Conservation (phyloP, 169 alveolate species). For the Eimeria necatrix region DNA sequence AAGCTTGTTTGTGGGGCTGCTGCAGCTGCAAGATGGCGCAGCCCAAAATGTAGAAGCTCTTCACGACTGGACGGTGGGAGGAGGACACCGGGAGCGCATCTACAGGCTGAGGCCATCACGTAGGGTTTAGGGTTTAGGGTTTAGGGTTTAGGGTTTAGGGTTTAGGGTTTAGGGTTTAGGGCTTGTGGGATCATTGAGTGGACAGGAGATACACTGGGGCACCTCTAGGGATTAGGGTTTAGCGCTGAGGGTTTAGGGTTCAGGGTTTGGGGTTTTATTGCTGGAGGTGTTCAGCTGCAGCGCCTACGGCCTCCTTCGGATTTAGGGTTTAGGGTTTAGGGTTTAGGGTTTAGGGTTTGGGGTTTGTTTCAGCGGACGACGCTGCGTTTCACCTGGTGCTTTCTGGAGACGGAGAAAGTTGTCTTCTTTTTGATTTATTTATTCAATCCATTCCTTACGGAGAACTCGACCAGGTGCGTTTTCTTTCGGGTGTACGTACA, state of each 20-base stretch:
- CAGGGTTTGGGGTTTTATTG: too few relatives aligned
- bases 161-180: neutral
- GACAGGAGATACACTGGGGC: neutral
- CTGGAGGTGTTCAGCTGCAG: too few relatives aligned
- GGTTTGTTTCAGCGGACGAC: slow-evolving; percentile 28
- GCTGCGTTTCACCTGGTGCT: slow-evolving; percentile 34
- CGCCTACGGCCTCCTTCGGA: too few relatives aligned
- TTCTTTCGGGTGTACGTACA: neutral
- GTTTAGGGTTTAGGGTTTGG: slow-evolving; percentile 13
- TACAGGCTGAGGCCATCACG: slow-evolving; percentile 31
- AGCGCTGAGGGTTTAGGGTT: neutral
- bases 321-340: slow-evolving; percentile 29
- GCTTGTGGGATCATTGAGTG: neutral
- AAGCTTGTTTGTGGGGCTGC: neutral
- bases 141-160: neutral
- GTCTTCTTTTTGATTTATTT: slow-evolving; percentile 81
- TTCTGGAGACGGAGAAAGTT: slow-evolving; percentile 59
- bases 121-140: slow-evolving; percentile 30
- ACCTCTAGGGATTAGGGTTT: neutral
- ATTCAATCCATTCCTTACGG: slow-evolving; percentile 68
- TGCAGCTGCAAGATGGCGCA: slow-evolving; percentile 44
- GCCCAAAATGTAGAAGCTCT: slow-evolving; percentile 35
- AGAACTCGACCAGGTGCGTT: slow-evolving; percentile 56
- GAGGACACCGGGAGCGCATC: slow-evolving; percentile 61
- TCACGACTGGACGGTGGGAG: slow-evolving; percentile 54